Percentiles rank a stretch among this genome's conserved stretches.
Conservation (phyloP, 2,329 filamentous ascomycete genomes). For the Raffaelea ambrosiae region DNA sequence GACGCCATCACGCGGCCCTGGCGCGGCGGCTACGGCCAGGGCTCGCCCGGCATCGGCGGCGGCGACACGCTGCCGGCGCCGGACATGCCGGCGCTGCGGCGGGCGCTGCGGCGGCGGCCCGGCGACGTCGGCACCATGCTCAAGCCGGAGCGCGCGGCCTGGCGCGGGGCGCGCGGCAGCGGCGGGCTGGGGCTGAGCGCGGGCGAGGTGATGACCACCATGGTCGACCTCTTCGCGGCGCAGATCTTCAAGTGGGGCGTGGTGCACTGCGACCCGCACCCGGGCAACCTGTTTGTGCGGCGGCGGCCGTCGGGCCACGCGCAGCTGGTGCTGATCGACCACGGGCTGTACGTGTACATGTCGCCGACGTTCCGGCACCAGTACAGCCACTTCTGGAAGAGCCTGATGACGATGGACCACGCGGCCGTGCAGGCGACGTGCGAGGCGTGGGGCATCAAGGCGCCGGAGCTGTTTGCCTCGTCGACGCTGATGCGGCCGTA, state of each 20-base stretch:
- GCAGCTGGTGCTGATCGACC: slow-evolving; percentile 92
- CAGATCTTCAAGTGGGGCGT: slow-evolving; percentile 97
- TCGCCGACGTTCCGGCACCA: slow-evolving; percentile 71
- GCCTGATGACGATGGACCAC: slow-evolving; percentile 90
- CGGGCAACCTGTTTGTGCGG: slow-evolving; percentile 93
- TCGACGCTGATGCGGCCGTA: slow-evolving; percentile 88
- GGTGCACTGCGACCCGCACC: slow-evolving; percentile 94
- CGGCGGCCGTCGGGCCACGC: slow-evolving; percentile 72
- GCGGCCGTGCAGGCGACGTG: slow-evolving; percentile 65
- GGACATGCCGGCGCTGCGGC: slow-evolving; percentile 35
- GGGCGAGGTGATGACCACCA: slow-evolving; percentile 89
- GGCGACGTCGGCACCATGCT: slow-evolving; percentile 53
- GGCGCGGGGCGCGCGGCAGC: slow-evolving; percentile 62
- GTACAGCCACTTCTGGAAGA: slow-evolving; percentile 89
- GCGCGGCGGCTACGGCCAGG: slow-evolving; percentile 66
- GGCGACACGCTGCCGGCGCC: slow-evolving; percentile 44
- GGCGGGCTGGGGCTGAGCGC: slow-evolving; percentile 78
- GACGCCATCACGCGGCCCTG: slow-evolving; percentile 68
- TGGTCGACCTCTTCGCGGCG: slow-evolving; percentile 92
- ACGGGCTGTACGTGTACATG: slow-evolving; percentile 94
- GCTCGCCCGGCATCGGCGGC: slow-evolving; percentile 70
- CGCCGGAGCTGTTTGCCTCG: slow-evolving; percentile 83
- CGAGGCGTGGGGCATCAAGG: slow-evolving; percentile 75
- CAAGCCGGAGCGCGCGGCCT: slow-evolving; percentile 73
- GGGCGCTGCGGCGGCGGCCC: slow-evolving; percentile 40